Evolutionary conservation across 257 asterid species (phyloP).

Genomic region (Solanum arcanum): DNA sequence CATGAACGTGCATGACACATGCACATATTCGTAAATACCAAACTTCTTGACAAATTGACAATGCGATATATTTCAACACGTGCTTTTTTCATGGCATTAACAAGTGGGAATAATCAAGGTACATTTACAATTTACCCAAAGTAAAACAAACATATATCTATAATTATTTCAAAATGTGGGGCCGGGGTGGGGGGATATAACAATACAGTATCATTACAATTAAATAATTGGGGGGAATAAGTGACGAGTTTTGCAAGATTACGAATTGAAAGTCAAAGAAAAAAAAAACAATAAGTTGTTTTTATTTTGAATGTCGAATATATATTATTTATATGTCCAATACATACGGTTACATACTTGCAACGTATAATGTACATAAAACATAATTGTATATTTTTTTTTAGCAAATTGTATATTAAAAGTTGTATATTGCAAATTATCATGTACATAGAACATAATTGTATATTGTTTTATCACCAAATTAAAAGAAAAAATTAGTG

Average conservation of each 20-base stretch:
- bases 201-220: not conserved
- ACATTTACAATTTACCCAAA: not conserved
- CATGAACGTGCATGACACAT: not conserved
- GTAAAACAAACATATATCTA: not conserved
- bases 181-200: not conserved
- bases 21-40: not conserved
- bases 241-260: not conserved
- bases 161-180: not conserved
- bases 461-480: not conserved
- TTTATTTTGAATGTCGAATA: not conserved
- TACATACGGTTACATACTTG: not conserved
- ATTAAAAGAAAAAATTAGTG: not conserved
- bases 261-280: not conserved
- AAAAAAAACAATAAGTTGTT: not conserved
- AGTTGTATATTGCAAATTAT: not conserved
- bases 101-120: not conserved
- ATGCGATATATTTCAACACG: not conserved
- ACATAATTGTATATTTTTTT: not conserved
- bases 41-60: not conserved
- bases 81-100: not conserved
- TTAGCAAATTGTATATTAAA: not conserved
- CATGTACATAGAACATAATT: not conserved
- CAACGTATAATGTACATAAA: not conserved
- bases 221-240: not conserved
- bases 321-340: not conserved